These are phyloP conservation scores for Aspergillus sp. DNA, from an alignment of 2,329 filamentous ascomycete species.

Conservation along the genomic window DNA sequence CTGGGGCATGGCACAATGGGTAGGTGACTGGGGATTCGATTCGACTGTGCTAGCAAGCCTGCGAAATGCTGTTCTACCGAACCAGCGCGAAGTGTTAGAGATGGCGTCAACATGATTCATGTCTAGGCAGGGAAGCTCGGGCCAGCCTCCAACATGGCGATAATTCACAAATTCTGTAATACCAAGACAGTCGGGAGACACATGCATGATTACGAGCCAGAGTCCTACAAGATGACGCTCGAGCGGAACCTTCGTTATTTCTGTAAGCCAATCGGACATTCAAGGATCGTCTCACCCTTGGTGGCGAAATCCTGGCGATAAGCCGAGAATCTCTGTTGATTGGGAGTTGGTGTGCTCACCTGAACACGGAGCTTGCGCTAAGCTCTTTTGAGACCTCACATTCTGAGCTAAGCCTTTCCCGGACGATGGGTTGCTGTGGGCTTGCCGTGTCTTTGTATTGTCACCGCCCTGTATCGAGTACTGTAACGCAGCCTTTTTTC, in stretches of 20 bases:
- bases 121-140: background rate
- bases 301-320: conserved; percentile 19
- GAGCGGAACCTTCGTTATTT: conserved; percentile 14
- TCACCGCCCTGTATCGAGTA: conserved; percentile 3
- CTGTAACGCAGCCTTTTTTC: conserved; percentile 3
- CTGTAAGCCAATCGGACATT: conserved; percentile 17
- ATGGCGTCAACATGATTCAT: conserved; percentile 1
- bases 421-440: conserved; percentile 1
- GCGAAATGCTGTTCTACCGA: conserved; percentile 41
- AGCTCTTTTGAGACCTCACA: background rate
- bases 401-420: background rate
- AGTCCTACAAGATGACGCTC: conserved; percentile 14
- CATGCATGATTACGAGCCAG: conserved; percentile 4
- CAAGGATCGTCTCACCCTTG: background rate
- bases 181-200: conserved; percentile 4
- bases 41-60: conserved; percentile 34
- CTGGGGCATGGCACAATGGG: conserved; percentile 58
- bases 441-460: conserved; percentile 10
- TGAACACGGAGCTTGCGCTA: conserved; percentile 13
- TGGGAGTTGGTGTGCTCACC: conserved; percentile 22
- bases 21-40: conserved; percentile 58
- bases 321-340: background rate
- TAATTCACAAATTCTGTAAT: conserved; percentile 6
- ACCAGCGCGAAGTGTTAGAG: conserved; percentile 17
- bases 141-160: background rate